Conservation (phyloP, 108 stramenopile genomes). For the Parietichytrium sp. region DNA sequence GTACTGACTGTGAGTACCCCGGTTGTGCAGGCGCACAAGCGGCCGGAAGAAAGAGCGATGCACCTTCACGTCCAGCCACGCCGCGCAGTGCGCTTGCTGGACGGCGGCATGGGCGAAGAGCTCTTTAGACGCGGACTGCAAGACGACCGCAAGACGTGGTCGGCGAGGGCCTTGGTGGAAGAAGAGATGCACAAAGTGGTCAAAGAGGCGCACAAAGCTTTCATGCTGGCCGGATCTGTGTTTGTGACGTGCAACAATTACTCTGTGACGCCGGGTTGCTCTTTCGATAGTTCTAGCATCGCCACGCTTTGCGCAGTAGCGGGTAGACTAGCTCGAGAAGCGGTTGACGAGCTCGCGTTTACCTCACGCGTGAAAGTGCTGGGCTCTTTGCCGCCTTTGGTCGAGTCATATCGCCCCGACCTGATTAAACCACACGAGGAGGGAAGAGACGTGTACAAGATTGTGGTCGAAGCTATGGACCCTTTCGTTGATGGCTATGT, state of each 20-base stretch:
- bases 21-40: no score
- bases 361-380: slow-evolving; percentile 58
- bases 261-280: slow-evolving; percentile 72
- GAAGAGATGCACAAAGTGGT: slow-evolving; percentile 63
- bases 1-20: no score
- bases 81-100: slow-evolving; percentile 64
- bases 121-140: slow-evolving; percentile 71
- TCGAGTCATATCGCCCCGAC: slow-evolving; percentile 75
- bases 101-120: slow-evolving; percentile 80
- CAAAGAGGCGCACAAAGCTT: slow-evolving; percentile 67
- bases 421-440: slow-evolving; percentile 61
- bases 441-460: slow-evolving; percentile 62
- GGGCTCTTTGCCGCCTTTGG: slow-evolving; percentile 72
- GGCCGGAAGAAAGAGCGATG: no score
- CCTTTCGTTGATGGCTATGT: slow-evolving; percentile 69
- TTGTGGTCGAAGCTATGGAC: slow-evolving; percentile 58
- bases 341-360: slow-evolving; percentile 39
- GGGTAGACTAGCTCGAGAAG: slow-evolving; percentile 58
- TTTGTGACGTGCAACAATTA: slow-evolving; percentile 77
- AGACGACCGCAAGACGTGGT: slow-evolving; percentile 77
- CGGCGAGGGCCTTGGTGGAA: slow-evolving; percentile 69
- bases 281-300: slow-evolving; percentile 63
- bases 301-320: background rate
- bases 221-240: slow-evolving; percentile 66
- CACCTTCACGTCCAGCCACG: no score